Base-by-base conservation (phyloP, 1,139 yeast genomes). In the Debaryomyces sp. region DNA sequence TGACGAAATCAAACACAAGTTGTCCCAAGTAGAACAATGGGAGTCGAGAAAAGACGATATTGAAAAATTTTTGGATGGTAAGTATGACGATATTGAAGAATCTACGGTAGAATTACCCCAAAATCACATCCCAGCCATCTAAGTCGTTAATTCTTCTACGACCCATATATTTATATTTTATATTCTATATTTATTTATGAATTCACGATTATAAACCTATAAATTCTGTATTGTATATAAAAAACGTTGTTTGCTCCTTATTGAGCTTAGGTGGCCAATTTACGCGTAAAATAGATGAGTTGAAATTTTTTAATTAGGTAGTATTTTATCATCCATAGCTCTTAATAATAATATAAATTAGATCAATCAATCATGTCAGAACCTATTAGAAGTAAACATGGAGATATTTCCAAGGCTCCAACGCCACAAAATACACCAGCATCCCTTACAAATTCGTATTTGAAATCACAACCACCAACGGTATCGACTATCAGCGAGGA, bases 391-490 rank as follows among this genome's bases (percentile, higher is more conserved):
- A 78, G 73, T 69, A 80, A 84, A 63, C 71, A 82, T 57, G 86
- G 87, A 63, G 90, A 89, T 66, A 84, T 91, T 59, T 87, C 96
- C 58, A 85, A 87, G 64, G 99, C 99, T 5, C 99, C 99, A 44
- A 94, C 99, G 2, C 99, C 99, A 10, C 99, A 95, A 67, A 94
- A 94, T 77, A 94, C 99, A 1, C 99, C 99, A 22, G 89, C 98
- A 4, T 86, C 96, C 27, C 89, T 88, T 38, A 81, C 89, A 42
- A 85, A 84, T 53, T 87, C 94, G 44, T 91, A 84, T 67, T 77
- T 88, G 66, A 84, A 80, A 70, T 80, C 78, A 53, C 82, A 84
- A 54, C 82, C 85, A 54, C 96, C 96, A 13, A 76, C 84, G 8
- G 86, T 89, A 50, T 84, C 92, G 41, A 87, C 96, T 43, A 90